phyloP scores from a whole-genome alignment of 176 grass and related monocot genomes.

The Musa troglodytarum region DNA sequence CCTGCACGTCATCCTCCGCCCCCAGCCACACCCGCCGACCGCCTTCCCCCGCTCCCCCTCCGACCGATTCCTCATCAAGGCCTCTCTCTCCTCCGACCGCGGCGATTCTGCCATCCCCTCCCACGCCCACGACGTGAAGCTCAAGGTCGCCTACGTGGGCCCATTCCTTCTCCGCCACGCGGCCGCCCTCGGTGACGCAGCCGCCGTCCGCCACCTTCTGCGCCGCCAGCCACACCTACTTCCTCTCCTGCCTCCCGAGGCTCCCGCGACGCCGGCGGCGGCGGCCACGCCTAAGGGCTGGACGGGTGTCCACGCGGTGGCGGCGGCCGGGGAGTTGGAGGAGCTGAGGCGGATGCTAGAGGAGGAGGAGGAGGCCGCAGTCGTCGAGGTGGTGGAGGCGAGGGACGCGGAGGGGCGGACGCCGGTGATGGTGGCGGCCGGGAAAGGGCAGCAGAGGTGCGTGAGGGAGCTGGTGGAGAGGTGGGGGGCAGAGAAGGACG shows the following conservation, averaged over 20 bases:
- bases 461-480: slow-evolving; percentile 28
- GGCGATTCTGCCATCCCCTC: slow-evolving; percentile 10
- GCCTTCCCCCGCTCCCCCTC: slow-evolving; percentile 66
- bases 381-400: slow-evolving; percentile 2
- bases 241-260: slow-evolving; percentile 36
- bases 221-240: slow-evolving; percentile 61
- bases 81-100: slow-evolving; percentile 46
- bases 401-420: slow-evolving; percentile 31
- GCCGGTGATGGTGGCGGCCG: slow-evolving; percentile 33
- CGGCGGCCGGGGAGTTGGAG: slow-evolving; percentile 42
- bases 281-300: slow-evolving; percentile 28
- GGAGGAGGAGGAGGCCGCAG: neutral
- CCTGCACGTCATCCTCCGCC: slow-evolving; percentile 77
- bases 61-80: slow-evolving; percentile 86
- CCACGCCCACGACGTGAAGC: slow-evolving; percentile 27
- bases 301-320: slow-evolving; percentile 48
- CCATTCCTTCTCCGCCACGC: slow-evolving; percentile 59
- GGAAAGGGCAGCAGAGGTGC: slow-evolving; percentile 31
- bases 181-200: slow-evolving; percentile 32
- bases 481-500: slow-evolving; percentile 34
- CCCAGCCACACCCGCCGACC: slow-evolving; percentile 50
- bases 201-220: slow-evolving; percentile 53
- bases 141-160: slow-evolving; percentile 68
- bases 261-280: neutral
- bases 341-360: slow-evolving; percentile 14